Conservation (phyloP, 2,329 filamentous ascomycete species). For the Ploettnerulaceae sp. region DNA sequence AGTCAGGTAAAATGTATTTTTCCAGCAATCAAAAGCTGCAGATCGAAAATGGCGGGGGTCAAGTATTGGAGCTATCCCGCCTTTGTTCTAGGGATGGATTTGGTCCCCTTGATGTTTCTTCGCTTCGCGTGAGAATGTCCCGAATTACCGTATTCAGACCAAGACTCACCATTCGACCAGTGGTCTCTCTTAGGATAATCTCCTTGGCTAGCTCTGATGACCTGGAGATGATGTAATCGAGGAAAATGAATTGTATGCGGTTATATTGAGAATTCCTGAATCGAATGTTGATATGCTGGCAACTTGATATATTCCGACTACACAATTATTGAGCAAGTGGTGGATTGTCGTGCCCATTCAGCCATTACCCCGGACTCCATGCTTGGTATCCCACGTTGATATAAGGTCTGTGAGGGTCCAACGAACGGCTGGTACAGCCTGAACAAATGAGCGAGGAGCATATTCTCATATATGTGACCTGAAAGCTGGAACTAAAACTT, state of each 20-base stretch:
- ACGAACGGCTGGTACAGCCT: too few species aligned
- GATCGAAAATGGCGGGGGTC: conserved; percentile 3
- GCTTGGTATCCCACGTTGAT: too few species aligned
- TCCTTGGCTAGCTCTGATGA: too few species aligned
- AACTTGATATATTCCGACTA: too few species aligned
- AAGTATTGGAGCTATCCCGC: conserved; percentile 4
- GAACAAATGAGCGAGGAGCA: too few species aligned
- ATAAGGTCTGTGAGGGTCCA: too few species aligned
- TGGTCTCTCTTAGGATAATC: too few species aligned
- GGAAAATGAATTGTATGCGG: too few species aligned
- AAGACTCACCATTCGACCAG: too few species aligned
- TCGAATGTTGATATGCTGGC: background rate
- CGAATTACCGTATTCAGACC: background rate
- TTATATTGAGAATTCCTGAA: background rate
- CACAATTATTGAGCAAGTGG: background rate
- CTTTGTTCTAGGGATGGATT: background rate
- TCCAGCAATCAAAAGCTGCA: conserved; percentile 13
- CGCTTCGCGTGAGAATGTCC: background rate
- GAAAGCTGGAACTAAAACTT: background rate
- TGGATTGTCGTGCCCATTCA: background rate
- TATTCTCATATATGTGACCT: background rate
- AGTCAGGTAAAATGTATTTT: conserved; percentile 8
- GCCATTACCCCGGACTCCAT: background rate
- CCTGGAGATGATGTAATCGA: too few species aligned
- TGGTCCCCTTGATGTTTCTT: background rate